phyloP scores from a whole-genome alignment of 148 eudicot species.

The Agrostemma githago region DNA sequence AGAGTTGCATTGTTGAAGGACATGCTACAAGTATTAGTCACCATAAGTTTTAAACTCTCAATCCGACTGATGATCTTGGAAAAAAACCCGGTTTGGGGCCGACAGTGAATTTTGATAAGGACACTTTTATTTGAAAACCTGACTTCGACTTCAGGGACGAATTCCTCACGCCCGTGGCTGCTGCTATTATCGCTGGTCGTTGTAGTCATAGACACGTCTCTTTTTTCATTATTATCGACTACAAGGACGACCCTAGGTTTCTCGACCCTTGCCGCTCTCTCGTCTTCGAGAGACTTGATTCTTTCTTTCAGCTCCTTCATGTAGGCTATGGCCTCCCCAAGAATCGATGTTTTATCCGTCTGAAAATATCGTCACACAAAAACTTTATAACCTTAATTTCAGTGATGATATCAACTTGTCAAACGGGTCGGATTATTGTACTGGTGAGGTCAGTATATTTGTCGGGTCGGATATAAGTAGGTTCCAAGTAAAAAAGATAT shows the following conservation, averaged over 20 bases:
- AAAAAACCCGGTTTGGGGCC: constrained; percentile 9
- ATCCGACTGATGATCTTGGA: constrained; percentile 10
- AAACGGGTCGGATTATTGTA: too few species aligned
- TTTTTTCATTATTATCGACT: constrained; percentile 1
- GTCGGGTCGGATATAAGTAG: too few species aligned
- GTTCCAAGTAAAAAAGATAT: too few species aligned
- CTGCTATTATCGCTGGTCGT: background rate
- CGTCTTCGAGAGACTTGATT: constrained; percentile 28
- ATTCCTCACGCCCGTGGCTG: too few species aligned
- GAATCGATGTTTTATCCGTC: constrained; percentile 36
- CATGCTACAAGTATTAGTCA: constrained; percentile 12
- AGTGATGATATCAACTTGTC: too few species aligned
- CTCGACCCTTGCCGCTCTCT: too few species aligned
- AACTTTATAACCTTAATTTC: too few species aligned
- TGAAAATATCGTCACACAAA: background rate
- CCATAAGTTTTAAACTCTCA: constrained; percentile 14
- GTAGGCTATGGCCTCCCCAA: constrained; percentile 32
- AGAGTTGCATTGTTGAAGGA: constrained; percentile 9
- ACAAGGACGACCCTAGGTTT: background rate
- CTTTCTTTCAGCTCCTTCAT: constrained; percentile 33
- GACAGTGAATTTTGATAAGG: constrained; percentile 21
- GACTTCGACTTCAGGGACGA: constrained; percentile 21
- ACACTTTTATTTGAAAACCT: constrained; percentile 18
- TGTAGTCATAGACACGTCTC: background rate
- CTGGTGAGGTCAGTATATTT: too few species aligned